These are phyloP conservation scores for Penicillium daleae DNA, from an alignment of 495 filamentous ascomycete genomes.

Conservation along the genomic window DNA sequence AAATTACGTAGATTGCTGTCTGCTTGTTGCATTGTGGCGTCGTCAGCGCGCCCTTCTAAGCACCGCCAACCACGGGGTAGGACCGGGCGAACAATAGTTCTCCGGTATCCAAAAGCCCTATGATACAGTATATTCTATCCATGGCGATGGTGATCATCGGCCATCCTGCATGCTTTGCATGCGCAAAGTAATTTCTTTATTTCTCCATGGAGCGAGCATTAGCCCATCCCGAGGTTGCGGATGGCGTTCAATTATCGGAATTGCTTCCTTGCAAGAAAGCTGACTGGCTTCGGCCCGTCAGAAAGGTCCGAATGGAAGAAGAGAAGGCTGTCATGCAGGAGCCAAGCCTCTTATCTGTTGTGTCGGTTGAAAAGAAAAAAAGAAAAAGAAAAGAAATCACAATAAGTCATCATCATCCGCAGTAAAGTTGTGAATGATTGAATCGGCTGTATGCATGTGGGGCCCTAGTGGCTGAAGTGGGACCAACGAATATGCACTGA, in stretches of 20 bases:
- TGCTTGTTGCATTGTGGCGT: background rate
- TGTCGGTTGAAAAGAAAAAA: background rate
- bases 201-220: background rate
- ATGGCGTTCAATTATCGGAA: constrained; percentile 18
- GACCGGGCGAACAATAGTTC: background rate
- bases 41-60: background rate
- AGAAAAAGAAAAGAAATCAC: background rate
- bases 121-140: background rate
- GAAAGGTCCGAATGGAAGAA: background rate
- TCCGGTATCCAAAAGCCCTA: too few species aligned
- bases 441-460: too few species aligned
- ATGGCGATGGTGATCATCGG: background rate
- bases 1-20: background rate
- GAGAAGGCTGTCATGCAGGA: constrained; percentile 4
- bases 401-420: background rate
- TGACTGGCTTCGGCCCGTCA: background rate
- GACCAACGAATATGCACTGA: constrained; percentile 7
- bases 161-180: background rate
- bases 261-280: constrained; percentile 7
- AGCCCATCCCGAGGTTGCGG: background rate
- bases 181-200: background rate
- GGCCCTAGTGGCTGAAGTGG: background rate
- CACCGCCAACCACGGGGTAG: background rate
- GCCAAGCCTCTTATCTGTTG: constrained; percentile 23
- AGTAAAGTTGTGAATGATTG: too few species aligned